Evolutionary conservation across 306 rosid species (phyloP).

Genomic region (Quillaja saponaria): DNA sequence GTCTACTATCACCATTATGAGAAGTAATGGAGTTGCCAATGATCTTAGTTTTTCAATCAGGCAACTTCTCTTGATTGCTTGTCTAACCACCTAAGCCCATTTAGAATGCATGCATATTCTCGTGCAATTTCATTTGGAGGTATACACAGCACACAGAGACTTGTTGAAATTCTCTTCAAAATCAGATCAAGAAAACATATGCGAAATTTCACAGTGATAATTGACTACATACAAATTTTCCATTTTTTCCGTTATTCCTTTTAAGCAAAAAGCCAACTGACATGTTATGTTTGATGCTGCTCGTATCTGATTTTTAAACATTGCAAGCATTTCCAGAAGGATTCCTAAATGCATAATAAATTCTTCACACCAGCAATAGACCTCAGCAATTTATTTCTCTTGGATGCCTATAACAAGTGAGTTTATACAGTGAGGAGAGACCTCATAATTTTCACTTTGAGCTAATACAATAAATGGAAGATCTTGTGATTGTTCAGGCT

Average conservation of each 20-base stretch:
- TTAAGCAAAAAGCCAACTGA: background rate
- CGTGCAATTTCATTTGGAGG: background rate
- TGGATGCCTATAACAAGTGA: background rate
- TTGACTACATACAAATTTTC: background rate
- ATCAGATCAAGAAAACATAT: slow-evolving; percentile 13
- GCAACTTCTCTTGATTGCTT: too few relatives aligned
- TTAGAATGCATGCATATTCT: background rate
- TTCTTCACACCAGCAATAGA: slow-evolving; percentile 5
- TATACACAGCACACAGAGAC: background rate
- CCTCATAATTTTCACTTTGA: background rate
- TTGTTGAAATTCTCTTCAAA: background rate
- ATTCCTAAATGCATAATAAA: background rate
- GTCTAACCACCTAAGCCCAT: background rate
- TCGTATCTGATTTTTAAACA: background rate
- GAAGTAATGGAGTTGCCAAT: too few relatives aligned
- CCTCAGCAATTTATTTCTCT: background rate
- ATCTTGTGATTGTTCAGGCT: background rate
- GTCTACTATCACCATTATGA: too few relatives aligned
- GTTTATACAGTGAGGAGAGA: background rate
- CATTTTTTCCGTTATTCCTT: background rate
- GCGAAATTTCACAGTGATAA: background rate
- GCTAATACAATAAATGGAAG: background rate
- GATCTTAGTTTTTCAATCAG: too few relatives aligned
- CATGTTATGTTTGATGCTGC: background rate
- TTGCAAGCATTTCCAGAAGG: background rate